Conservation (phyloP, 805 yeast genomes). For the Nakazawaea wyomingensis region DNA sequence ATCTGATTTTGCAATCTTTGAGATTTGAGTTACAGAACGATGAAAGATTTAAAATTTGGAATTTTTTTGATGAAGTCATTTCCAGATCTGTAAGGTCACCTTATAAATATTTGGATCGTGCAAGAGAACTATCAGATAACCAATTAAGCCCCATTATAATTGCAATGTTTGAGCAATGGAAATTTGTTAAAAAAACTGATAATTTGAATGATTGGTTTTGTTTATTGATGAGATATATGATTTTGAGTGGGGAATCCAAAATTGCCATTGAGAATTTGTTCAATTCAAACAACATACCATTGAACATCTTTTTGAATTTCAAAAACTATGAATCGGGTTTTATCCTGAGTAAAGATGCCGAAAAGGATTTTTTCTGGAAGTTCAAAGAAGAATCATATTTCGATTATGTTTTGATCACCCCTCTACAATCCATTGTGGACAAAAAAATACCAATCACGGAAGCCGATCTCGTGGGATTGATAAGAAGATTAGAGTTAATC, state of each 20-base stretch:
- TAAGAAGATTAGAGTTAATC: slow-evolving; percentile 32
- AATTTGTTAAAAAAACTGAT: slow-evolving; percentile 36
- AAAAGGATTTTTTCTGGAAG: slow-evolving; percentile 1
- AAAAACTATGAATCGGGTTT: slow-evolving; percentile 9
- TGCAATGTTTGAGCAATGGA: slow-evolving; percentile 65
- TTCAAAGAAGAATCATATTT: slow-evolving; percentile 25
- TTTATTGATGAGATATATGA: slow-evolving; percentile 39
- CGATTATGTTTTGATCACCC: slow-evolving; percentile 28
- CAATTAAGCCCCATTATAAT: slow-evolving; percentile 53
- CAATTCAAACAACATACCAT: slow-evolving; percentile 10
- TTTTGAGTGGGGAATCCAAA: slow-evolving; percentile 56
- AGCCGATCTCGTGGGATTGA: slow-evolving; percentile 42
- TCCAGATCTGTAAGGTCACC: slow-evolving; percentile 71
- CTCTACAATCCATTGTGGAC: slow-evolving; percentile 22
- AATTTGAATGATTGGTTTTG: slow-evolving; percentile 44
- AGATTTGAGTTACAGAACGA: slow-evolving; percentile 17
- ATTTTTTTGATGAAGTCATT: slow-evolving; percentile 68
- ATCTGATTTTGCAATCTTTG: slow-evolving; percentile 49
- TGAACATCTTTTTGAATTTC: slow-evolving; percentile 3
- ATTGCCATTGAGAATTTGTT: slow-evolving; percentile 16
- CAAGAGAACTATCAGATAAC: slow-evolving; percentile 23
- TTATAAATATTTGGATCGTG: slow-evolving; percentile 73
- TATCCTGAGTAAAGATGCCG: slow-evolving; percentile 3
- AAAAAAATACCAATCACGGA: slow-evolving; percentile 37
- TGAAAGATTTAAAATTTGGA: slow-evolving; percentile 41